Percentiles rank a stretch among this genome's conserved stretches.
phyloP scores from a whole-genome alignment of 805 yeast genomes.

The Candida tallmaniae region DNA sequence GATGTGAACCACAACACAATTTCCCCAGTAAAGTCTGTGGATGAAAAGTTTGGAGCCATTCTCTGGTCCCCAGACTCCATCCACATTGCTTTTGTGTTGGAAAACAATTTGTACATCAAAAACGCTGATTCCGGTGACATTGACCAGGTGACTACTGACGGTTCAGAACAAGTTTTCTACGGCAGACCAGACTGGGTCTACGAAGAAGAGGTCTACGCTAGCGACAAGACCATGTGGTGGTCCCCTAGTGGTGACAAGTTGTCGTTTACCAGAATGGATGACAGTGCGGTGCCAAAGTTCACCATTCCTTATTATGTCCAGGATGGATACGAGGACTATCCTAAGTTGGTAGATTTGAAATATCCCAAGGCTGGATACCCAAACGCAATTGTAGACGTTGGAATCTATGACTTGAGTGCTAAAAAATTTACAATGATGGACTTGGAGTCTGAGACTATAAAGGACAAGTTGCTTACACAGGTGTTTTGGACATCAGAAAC shows the following conservation, averaged over 20 bases:
- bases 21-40: slow-evolving; percentile 15
- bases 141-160: slow-evolving; percentile 45
- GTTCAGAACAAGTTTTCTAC: slow-evolving; percentile 48
- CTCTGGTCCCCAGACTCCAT: slow-evolving; percentile 60
- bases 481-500: slow-evolving; percentile 53
- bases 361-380: slow-evolving; percentile 73
- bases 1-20: slow-evolving; percentile 37
- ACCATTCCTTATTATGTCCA: slow-evolving; percentile 49
- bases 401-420: slow-evolving; percentile 33
- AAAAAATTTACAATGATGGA: slow-evolving; percentile 15
- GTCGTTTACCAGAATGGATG: slow-evolving; percentile 54
- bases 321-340: slow-evolving; percentile 39
- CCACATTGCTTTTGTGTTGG: slow-evolving; percentile 50
- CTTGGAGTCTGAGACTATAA: slow-evolving; percentile 15
- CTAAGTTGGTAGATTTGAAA: slow-evolving; percentile 41
- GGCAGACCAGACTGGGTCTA: slow-evolving; percentile 83
- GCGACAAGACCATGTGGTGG: slow-evolving; percentile 71
- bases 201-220: slow-evolving; percentile 69
- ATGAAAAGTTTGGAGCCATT: slow-evolving; percentile 43
- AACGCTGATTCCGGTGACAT: slow-evolving; percentile 23
- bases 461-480: slow-evolving; percentile 52
- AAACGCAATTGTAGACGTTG: slow-evolving; percentile 52
- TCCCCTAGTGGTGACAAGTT: slow-evolving; percentile 55
- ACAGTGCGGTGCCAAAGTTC: slow-evolving; percentile 50
- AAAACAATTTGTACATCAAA: slow-evolving; percentile 52